A percentile compares a stretch with the other conserved stretches of the same genome.
phyloP scores from a whole-genome alignment of 2,329 filamentous ascomycete genomes.

The Metarhizium humberi region DNA sequence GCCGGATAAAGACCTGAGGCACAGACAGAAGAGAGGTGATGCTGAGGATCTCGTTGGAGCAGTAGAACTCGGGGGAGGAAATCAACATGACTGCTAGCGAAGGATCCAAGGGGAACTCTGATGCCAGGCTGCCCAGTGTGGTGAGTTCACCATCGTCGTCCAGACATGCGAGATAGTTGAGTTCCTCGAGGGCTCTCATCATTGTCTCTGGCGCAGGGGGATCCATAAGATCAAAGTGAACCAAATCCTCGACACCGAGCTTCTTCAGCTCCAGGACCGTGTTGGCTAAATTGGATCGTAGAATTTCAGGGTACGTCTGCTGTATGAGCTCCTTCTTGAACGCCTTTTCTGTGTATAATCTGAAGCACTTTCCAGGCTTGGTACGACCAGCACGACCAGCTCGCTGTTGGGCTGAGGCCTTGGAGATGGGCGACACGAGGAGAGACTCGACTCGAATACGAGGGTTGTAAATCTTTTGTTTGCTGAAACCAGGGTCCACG shows the following conservation, averaged over 20 bases:
- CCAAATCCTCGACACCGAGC: slow-evolving; percentile 86
- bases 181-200: slow-evolving; percentile 93
- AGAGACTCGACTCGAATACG: slow-evolving; percentile 93
- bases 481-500: slow-evolving; percentile 97
- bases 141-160: slow-evolving; percentile 96
- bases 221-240: slow-evolving; percentile 98
- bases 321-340: slow-evolving; percentile 98
- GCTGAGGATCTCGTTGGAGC: slow-evolving; percentile 95
- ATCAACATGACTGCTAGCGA: slow-evolving; percentile 96
- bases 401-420: slow-evolving; percentile 92
- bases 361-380: slow-evolving; percentile 95
- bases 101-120: slow-evolving; percentile 91
- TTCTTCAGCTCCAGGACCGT: slow-evolving; percentile 97
- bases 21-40: slow-evolving; percentile 91
- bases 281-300: slow-evolving; percentile 87
- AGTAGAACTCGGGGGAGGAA: slow-evolving; percentile 94
- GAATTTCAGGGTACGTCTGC: slow-evolving; percentile 91
- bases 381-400: slow-evolving; percentile 99
- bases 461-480: slow-evolving; percentile 98
- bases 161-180: slow-evolving; percentile 93
- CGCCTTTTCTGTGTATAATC: slow-evolving; percentile 86
- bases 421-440: slow-evolving; percentile 95
- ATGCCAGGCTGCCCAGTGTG: slow-evolving; percentile 73
- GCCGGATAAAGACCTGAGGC: slow-evolving; percentile 86
- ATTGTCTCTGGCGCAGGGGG: slow-evolving; percentile 95